These are phyloP conservation scores for Neltuma alba DNA, from an alignment of 306 rosid species.

Conservation along the genomic window DNA sequence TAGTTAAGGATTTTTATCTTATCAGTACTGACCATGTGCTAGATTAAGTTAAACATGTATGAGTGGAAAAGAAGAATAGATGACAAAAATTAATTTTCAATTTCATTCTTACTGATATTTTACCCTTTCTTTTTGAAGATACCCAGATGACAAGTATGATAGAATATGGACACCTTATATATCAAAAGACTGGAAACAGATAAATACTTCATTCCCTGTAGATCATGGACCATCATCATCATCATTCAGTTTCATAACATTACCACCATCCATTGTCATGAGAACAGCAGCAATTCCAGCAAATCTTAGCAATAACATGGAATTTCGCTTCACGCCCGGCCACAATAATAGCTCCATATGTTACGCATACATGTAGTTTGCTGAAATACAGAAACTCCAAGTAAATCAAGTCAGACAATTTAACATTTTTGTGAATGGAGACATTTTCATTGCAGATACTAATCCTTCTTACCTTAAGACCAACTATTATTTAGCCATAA, in stretches of 20 bases:
- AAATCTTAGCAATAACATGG: constrained; percentile 20
- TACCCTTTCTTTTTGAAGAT: constrained; percentile 19
- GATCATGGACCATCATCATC: constrained; percentile 1
- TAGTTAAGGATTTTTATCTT: too few relatives aligned
- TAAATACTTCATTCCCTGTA: constrained; percentile 30
- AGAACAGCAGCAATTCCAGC: constrained; percentile 41
- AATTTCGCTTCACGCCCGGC: constrained; percentile 24
- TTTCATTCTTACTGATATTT: too few relatives aligned
- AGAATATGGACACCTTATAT: constrained; percentile 44
- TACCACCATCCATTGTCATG: constrained; percentile 40
- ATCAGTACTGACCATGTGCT: too few relatives aligned
- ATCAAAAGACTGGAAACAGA: constrained; percentile 41
- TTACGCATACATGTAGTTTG: constrained; percentile 33
- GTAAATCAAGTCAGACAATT: constrained; percentile 45
- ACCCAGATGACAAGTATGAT: constrained; percentile 50
- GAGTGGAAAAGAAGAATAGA: not conserved
- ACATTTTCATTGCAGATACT: not conserved
- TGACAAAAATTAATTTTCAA: too few relatives aligned
- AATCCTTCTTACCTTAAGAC: constrained; percentile 31
- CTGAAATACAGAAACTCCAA: constrained; percentile 43
- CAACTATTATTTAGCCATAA: not conserved
- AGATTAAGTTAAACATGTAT: not conserved
- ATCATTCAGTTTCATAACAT: constrained; percentile 27
- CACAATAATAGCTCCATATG: constrained; percentile 31
- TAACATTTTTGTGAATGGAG: constrained; percentile 38